A percentile compares a stretch with the other conserved stretches of the same genome.
These are phyloP conservation scores for Ceratobasidium papillatum DNA, from an alignment of 1,284 basidiomycete species.

Conservation along the genomic window DNA sequence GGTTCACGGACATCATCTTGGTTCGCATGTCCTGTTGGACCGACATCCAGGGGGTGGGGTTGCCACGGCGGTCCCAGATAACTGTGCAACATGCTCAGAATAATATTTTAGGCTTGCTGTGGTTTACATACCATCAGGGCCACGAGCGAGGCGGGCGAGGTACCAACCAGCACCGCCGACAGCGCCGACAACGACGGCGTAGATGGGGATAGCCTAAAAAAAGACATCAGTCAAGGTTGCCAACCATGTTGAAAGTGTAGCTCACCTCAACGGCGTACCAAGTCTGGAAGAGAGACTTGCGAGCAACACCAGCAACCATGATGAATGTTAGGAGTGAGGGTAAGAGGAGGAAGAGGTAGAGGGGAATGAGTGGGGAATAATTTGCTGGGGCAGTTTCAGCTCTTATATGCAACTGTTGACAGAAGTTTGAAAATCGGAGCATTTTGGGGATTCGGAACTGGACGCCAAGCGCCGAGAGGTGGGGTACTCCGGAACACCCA, in stretches of 20 bases:
- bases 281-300: constrained; percentile 51
- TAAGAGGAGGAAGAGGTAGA: not conserved
- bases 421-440: constrained; percentile 8
- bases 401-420: constrained; percentile 17
- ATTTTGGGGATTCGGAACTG: constrained; percentile 12
- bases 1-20: constrained; percentile 73
- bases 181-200: constrained; percentile 72
- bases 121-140: constrained; percentile 66
- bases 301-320: constrained; percentile 39
- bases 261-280: constrained; percentile 84
- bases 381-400: constrained; percentile 3
- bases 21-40: constrained; percentile 75
- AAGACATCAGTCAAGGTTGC: constrained; percentile 8
- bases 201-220: constrained; percentile 76
- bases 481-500: not conserved
- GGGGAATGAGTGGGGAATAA: constrained; percentile 13
- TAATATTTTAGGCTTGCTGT: not conserved
- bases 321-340: not conserved
- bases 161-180: constrained; percentile 64
- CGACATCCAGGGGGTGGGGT: constrained; percentile 82
- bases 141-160: constrained; percentile 70
- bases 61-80: constrained; percentile 75
- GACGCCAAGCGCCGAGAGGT: constrained; percentile 1
- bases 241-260: constrained; percentile 32
- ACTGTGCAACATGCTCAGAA: constrained; percentile 56